Evolutionary conservation across 257 asterid species (phyloP).

Genomic region (Craterostigma plantagineum): DNA sequence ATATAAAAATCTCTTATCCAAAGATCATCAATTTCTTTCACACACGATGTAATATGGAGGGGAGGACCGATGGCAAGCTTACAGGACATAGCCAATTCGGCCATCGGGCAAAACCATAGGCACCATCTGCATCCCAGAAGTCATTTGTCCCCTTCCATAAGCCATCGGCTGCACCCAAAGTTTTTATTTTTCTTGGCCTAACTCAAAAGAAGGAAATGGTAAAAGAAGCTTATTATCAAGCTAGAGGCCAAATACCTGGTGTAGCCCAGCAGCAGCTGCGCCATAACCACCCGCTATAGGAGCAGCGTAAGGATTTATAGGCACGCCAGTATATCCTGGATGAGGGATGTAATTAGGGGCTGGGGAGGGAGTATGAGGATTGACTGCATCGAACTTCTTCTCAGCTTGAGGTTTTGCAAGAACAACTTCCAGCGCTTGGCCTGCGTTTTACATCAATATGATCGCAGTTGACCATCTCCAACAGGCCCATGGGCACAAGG

Average conservation of each 20-base stretch:
- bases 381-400: conserved; percentile 29
- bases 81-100: conserved; percentile 94
- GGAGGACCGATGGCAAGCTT: conserved; percentile 37
- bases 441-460: conserved; percentile 10
- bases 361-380: conserved; percentile 34
- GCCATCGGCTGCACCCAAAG: conserved; percentile 58
- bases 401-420: conserved; percentile 73
- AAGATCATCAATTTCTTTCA: not conserved
- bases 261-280: conserved; percentile 56
- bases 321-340: conserved; percentile 67
- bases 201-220: conserved; percentile 10
- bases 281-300: conserved; percentile 53
- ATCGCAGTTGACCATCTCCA: not conserved
- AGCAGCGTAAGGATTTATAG: conserved; percentile 52
- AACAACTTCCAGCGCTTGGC: conserved; percentile 51
- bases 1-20: not conserved
- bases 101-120: conserved; percentile 98
- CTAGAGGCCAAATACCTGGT: conserved; percentile 34
- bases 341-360: conserved; percentile 58
- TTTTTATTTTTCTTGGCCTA: too few species aligned
- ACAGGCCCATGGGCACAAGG: not conserved
- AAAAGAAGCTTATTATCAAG: conserved; percentile 10
- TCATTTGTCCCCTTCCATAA: conserved; percentile 47
- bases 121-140: conserved; percentile 94
- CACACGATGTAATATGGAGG: not conserved